Evolutionary conservation across 495 filamentous ascomycete genomes (phyloP), one percentile per base, ranked within the genome.

Genomic region (Lophium mytilinum): DNA sequence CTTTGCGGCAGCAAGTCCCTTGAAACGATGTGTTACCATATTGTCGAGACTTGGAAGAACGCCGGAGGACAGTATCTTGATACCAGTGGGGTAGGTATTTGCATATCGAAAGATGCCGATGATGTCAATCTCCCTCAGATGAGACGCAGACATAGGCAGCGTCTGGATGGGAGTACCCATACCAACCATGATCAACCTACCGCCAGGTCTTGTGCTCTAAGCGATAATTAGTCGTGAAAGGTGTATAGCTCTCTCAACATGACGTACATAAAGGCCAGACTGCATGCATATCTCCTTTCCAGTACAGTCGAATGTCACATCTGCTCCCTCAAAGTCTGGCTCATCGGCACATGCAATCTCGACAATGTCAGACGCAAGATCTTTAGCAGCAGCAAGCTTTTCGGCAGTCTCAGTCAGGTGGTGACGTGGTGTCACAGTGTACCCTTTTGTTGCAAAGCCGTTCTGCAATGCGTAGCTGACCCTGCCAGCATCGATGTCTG

Each of bases 221-320:
- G 15, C 24, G 50, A n/a, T 8, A 36, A 1, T 4, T 43, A 19
- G 15, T 37, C 7, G 39, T 54, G 41, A 54, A 42, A 56, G 48
- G 12, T 37, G 21, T 34, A 30, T 48, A 33, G 12, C 12, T 6
- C 9, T 6, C 5, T 40, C 10, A n/a, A 12, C 37, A 10, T 12
- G 17, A 60, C 66, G 54, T 64, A 68, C 66, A 48, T 67, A 67
- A 30, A 69, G 61, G 8, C 63, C 66, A 24, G 62, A 53, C 37
- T 69, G 66, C 61, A 67, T 69, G 59, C 66, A 69, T 11, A 62
- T 62, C 50, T 66, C 64, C 54, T 66, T 66, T n/a, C 66, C 66
- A 52, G 66, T 69, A 52, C 66, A 69, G 41, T 69, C 66, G 41
- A 69, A 69, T 11, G 66, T 69, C 39, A 67, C 61, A 35, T 69